Percentiles rank a stretch among this genome's conserved stretches.
Evolutionary conservation across 2,329 filamentous ascomycete species (phyloP).

Genomic region (Pseudogymnoascus sp.): DNA sequence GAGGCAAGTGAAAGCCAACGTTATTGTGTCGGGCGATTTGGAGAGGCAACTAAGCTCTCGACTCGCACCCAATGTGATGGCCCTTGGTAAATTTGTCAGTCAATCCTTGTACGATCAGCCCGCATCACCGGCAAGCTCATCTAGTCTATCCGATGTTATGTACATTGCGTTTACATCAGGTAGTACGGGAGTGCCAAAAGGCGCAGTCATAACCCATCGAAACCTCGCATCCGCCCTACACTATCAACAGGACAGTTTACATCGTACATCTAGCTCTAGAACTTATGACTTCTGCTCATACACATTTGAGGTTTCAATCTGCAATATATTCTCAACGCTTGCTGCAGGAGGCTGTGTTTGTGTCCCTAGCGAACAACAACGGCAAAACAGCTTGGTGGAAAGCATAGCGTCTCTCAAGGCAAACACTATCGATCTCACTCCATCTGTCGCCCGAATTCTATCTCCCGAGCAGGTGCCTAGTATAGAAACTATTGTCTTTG

Average conservation of each 20-base stretch:
- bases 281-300: constrained; percentile 13
- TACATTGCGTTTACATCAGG: constrained; percentile 14
- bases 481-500: constrained; percentile 14
- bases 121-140: not conserved
- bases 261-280: not conserved
- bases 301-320: constrained; percentile 16
- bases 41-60: no score
- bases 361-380: constrained; percentile 16
- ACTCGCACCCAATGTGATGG: no score
- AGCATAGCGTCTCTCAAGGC: constrained; percentile 13
- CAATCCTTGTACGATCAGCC: not conserved
- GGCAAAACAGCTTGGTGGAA: constrained; percentile 13
- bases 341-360: constrained; percentile 14
- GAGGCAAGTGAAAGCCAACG: not conserved
- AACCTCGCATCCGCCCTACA: not conserved
- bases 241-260: not conserved
- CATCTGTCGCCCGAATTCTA: constrained; percentile 12
- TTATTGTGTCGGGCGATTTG: not conserved
- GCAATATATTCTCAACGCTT: constrained; percentile 15
- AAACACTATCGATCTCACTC: constrained; percentile 16
- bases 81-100: no score
- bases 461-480: constrained; percentile 13
- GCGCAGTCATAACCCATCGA: not conserved
- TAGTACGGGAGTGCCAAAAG: constrained; percentile 15
- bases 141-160: not conserved